Conservation (phyloP, 441 rosid species). For the Erodium trifolium region DNA sequence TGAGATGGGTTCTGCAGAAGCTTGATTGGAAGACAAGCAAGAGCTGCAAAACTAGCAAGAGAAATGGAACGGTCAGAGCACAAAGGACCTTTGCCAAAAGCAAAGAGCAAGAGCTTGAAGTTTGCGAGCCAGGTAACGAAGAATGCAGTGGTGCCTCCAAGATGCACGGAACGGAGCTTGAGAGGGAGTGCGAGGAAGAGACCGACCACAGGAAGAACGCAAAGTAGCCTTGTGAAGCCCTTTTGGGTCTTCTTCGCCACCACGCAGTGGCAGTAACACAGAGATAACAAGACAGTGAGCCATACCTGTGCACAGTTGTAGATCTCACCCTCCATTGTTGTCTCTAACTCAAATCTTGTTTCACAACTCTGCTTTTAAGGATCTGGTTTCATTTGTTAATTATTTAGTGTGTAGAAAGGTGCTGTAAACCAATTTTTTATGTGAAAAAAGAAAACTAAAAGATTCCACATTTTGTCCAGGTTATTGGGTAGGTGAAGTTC, state of each 20-base stretch:
- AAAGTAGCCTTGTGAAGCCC: background rate
- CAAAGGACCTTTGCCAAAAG: slow-evolving; percentile 37
- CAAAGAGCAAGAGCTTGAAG: background rate
- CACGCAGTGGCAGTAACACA: background rate
- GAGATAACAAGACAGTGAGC: background rate
- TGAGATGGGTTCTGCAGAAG: background rate
- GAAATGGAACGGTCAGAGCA: slow-evolving; percentile 21
- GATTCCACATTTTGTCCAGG: too few relatives aligned
- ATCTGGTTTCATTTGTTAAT: too few relatives aligned
- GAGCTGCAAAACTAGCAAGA: slow-evolving; percentile 42
- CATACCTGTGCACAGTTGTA: background rate
- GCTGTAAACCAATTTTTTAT: too few relatives aligned
- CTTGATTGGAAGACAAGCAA: slow-evolving; percentile 53
- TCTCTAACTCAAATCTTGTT: too few relatives aligned
- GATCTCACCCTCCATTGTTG: background rate
- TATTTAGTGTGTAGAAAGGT: too few relatives aligned
- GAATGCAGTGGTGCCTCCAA: background rate
- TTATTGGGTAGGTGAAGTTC: too few relatives aligned
- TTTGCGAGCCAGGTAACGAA: background rate
- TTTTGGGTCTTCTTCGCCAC: background rate
- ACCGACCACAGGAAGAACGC: background rate
- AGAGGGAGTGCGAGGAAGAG: slow-evolving; percentile 1
- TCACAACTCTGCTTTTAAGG: background rate
- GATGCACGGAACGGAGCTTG: background rate
- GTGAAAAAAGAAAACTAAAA: too few relatives aligned